Evolutionary conservation across 176 grass and related monocot species (phyloP).

Genomic region (sorghum (Sorghum bicolor)): Sorghum_bicolor_NCBIv3 NC_012874.2:71702501-71703000

Average conservation of each 20-base stretch:
- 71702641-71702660: constrained; percentile 48
- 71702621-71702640: constrained; percentile 21
- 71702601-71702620: constrained; percentile 42
- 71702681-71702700: not conserved
- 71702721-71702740: not conserved
- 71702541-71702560: constrained; percentile 34
- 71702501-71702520: not conserved
- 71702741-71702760: not conserved
- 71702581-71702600: constrained; percentile 38
- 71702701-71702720: not conserved
- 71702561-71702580: not conserved
- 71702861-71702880: constrained; percentile 27
- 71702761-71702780: constrained; percentile 2
- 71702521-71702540: not conserved
- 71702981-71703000: constrained; percentile 53
- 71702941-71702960: constrained; percentile 54
- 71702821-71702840: constrained; percentile 54
- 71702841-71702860: constrained; percentile 50
- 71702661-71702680: constrained; percentile 69
- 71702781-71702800: not conserved
- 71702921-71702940: constrained; percentile 42
- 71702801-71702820: constrained; percentile 36
- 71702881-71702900: constrained; percentile 57
- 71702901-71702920: constrained; percentile 42
- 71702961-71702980: constrained; percentile 55